Percentiles rank a stretch among this genome's conserved stretches.
Evolutionary conservation across 163 green algal species (phyloP).

Genomic region (Volvox carteri): DNA sequence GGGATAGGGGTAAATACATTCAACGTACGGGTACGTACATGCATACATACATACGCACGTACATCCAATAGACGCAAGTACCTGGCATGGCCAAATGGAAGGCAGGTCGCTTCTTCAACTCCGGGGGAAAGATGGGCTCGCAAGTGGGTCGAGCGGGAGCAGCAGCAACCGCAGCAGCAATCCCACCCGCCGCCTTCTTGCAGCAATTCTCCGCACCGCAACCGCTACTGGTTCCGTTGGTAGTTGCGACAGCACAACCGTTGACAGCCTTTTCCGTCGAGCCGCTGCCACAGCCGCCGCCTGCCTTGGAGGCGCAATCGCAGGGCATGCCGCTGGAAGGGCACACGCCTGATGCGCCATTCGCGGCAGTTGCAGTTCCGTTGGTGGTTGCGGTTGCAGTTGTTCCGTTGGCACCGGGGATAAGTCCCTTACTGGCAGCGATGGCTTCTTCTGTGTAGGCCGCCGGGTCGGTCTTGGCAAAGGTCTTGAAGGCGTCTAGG

Average conservation of each 20-base stretch:
- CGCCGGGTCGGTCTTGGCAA: conserved; percentile 85
- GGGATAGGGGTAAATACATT: not conserved
- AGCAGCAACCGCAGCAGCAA: not conserved
- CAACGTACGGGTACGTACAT: not conserved
- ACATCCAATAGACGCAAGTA: conserved; percentile 26
- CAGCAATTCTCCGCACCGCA: conserved; percentile 55
- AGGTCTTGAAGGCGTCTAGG: conserved; percentile 95
- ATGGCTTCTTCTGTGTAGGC: conserved; percentile 92
- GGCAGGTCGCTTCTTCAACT: conserved; percentile 83
- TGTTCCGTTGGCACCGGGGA: conserved; percentile 6
- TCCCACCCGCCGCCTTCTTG: conserved; percentile 1
- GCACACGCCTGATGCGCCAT: conserved; percentile 72
- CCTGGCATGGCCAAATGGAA: conserved; percentile 75
- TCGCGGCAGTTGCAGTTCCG: conserved; percentile 44
- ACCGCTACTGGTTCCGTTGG: conserved; percentile 12
- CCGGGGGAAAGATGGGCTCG: conserved; percentile 96
- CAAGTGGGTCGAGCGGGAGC: conserved; percentile 30
- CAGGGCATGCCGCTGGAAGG: conserved; percentile 89
- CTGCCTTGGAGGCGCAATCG: conserved; percentile 78
- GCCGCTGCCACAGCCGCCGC: no score
- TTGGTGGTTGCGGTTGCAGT: conserved; percentile 11
- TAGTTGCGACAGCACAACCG: not conserved
- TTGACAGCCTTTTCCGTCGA: not conserved
- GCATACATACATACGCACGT: no score
- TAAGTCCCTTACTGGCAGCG: conserved; percentile 68